Percentiles rank a stretch among this genome's conserved stretches.
Evolutionary conservation across 371 early-diverging fungal genomes (phyloP).

Genomic region (Apophysomyces sp.): DNA sequence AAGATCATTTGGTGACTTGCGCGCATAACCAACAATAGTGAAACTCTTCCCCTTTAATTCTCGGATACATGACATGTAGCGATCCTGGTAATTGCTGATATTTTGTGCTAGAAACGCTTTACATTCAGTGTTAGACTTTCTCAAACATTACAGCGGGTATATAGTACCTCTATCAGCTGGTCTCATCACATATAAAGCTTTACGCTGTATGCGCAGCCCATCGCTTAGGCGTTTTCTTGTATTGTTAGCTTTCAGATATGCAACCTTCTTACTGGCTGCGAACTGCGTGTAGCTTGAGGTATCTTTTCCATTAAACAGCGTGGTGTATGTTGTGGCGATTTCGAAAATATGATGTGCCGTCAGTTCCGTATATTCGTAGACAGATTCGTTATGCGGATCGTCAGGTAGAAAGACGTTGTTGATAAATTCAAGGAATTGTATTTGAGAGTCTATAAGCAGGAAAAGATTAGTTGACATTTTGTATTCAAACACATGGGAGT

Average conservation of each 20-base stretch:
- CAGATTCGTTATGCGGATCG: background rate
- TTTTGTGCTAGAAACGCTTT: conserved; percentile 1
- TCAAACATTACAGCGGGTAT: background rate
- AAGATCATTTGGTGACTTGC: background rate
- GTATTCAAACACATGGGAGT: background rate
- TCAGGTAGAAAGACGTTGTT: background rate
- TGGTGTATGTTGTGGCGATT: background rate
- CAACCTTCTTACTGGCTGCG: background rate
- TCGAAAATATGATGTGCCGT: background rate
- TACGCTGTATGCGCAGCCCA: background rate
- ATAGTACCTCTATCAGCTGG: background rate
- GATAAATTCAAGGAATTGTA: background rate
- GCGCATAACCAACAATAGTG: background rate
- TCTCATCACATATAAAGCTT: background rate
- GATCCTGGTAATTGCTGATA: conserved; percentile 3
- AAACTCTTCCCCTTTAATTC: background rate
- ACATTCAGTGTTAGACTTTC: background rate
- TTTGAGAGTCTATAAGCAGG: background rate
- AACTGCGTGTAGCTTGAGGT: background rate
- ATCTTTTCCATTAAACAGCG: background rate
- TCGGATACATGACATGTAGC: background rate
- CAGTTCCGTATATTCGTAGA: background rate
- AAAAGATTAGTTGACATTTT: background rate
- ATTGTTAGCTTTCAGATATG: background rate
- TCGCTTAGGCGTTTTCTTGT: background rate